A percentile compares a stretch with the other conserved stretches of the same genome.
Conservation (phyloP, 2,329 filamentous ascomycete genomes). For the Aspergillus aculeatinus region DNA sequence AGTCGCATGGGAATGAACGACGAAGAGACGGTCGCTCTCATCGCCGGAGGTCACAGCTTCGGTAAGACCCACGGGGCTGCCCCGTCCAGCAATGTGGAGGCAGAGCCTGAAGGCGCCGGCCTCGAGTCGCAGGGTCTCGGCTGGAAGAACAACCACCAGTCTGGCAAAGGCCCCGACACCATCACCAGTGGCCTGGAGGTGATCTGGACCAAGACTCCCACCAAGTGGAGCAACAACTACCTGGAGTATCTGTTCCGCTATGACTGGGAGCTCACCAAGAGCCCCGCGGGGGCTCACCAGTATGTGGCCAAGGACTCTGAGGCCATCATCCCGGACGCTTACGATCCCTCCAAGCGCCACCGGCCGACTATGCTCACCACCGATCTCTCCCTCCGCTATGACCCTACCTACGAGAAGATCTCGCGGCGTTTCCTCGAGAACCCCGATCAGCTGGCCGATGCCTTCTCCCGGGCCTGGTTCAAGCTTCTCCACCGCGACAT, state of each 20-base stretch:
- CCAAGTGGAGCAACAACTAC: conserved; percentile 73
- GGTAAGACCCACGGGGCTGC: conserved; percentile 79
- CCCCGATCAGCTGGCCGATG: conserved; percentile 66
- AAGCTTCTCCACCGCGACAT: conserved; percentile 80
- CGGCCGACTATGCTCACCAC: conserved; percentile 74
- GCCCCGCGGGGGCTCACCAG: conserved; percentile 73
- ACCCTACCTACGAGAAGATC: conserved; percentile 74
- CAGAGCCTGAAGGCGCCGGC: conserved; percentile 64
- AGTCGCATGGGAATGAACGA: conserved; percentile 81
- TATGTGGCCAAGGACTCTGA: conserved; percentile 71
- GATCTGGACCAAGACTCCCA: conserved; percentile 73
- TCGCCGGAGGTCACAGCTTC: conserved; percentile 75
- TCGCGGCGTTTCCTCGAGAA: conserved; percentile 67
- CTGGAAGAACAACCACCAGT: conserved; percentile 64
- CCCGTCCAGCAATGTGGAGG: conserved; percentile 61
- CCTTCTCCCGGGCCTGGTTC: conserved; percentile 75
- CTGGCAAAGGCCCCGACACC: conserved; percentile 68
- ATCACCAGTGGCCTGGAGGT: conserved; percentile 78
- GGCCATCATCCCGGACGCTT: conserved; percentile 68
- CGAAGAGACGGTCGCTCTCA: conserved; percentile 76
- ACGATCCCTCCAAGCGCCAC: conserved; percentile 69
- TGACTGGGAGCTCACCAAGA: conserved; percentile 75
- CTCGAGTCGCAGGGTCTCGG: conserved; percentile 70
- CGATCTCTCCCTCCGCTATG: conserved; percentile 70
- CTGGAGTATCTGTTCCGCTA: conserved; percentile 75